Base-by-base conservation (phyloP, 345 rosid species). In the Ricinus communis region DNA sequence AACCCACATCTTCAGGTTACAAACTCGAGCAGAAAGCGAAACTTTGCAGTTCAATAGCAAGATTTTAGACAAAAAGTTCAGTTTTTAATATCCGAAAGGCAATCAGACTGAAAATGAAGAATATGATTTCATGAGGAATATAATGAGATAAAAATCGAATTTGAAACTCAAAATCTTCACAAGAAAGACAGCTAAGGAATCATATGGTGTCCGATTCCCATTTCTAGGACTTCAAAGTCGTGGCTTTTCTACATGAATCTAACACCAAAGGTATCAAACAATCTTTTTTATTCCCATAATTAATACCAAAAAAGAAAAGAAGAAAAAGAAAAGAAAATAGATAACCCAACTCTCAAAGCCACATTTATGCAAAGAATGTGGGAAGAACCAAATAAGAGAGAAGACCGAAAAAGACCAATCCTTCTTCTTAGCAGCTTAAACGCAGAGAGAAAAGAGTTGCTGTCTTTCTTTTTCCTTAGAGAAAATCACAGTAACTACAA, bases 181-280 rank as follows among this genome's bases (percentile, higher is more conserved):
- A 49, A 66, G 58, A 50, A 57, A 73, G 71, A 65, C 56, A 4
- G 11, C 66, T 25, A 24, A 19, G 50, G 76, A 73, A 65, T 73
- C 66, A 31, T n/a, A 47, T 5, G 52, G 53, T 28, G 40, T 60
- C 18, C 5, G 5, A 38, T 52, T 33, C 65, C 58, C 41, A 31
- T 65, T 13, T 36, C 11, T 62, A 10, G 6, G 38, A 28, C 24
- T 14, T 11, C 4, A n/a, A 66, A 52, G 18, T n/a, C 13, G 30
- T 14, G 2, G 15, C 60, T 45, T 31, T 36, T 68, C 49, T 24
- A 15, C 36, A 65, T 15, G 33, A 70, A 21, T 59, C 41, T 47
- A 24, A 49, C 28, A 31, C 8, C 65, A 21, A 41, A n/a, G 27
- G 47, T 31, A n/a, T 28, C 4, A 28, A 27, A n/a, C n/a, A n/a